Conservation (phyloP, 441 rosid species). For the Euphorbia schlechtendalii region DNA sequence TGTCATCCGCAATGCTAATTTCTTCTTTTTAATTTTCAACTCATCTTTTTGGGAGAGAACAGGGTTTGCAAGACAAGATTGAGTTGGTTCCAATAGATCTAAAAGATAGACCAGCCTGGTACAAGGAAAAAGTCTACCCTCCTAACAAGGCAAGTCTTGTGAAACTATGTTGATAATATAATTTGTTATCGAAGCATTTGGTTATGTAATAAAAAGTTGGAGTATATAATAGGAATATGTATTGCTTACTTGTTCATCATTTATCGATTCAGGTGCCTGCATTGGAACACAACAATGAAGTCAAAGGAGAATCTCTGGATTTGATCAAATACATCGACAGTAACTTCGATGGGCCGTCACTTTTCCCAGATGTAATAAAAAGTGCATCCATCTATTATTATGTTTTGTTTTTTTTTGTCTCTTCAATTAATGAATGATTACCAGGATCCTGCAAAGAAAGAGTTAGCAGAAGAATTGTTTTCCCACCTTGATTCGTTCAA, state of each 20-base stretch:
- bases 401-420: not conserved
- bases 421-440: constrained; percentile 8
- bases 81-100: constrained; percentile 71
- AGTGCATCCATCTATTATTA: not conserved
- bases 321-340: constrained; percentile 63
- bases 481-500: constrained; percentile 41
- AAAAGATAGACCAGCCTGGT: constrained; percentile 76
- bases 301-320: constrained; percentile 73
- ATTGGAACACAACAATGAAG: constrained; percentile 59
- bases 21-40: not conserved
- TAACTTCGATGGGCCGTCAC: constrained; percentile 72
- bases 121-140: constrained; percentile 65
- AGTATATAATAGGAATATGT: too few species aligned
- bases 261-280: constrained; percentile 55
- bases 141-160: constrained; percentile 53
- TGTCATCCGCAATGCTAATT: not conserved
- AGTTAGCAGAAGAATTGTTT: constrained; percentile 59
- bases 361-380: constrained; percentile 55
- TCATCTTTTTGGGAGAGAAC: constrained; percentile 16
- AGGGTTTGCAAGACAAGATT: constrained; percentile 74
- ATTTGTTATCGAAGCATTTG: not conserved
- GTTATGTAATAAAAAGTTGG: not conserved
- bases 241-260: not conserved
- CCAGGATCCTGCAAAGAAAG: constrained; percentile 61
- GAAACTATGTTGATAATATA: not conserved